Base-by-base conservation (phyloP, 345 rosid genomes). In the Salix caprea region DNA sequence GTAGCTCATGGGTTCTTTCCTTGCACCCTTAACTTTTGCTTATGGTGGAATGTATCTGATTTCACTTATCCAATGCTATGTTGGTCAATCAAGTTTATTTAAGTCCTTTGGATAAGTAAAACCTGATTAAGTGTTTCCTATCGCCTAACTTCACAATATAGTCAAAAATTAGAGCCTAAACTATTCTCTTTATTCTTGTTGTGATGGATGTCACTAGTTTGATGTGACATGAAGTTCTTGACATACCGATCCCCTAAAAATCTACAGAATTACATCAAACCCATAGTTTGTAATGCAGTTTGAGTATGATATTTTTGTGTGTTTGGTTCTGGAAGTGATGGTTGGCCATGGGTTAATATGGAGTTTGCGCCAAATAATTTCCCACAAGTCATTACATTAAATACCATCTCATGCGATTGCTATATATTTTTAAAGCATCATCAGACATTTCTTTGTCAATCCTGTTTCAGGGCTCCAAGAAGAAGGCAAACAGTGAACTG, bases 391-490 rank as follows among this genome's bases (percentile, higher is more conserved):
- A 34, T 15, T 62, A 18, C 40, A 50, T 30, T 12, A 12, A 13
- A 34, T 0, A 0, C 16, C 23, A 54, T 58, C 61, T 72, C 61
- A 5, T 32, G 48, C 52, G 23, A 32, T 46, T 4, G 0, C 1
- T 19, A 16, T 44, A 12, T 7, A 5, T 48, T 65, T 37, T 46
- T 61, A 0, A 16, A 30, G 26, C 70, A 21, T 46, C 44, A 40
- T 2, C 3, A 14, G 6, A 69, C 15, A 32, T 34, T 9, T 19
- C 13, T 8, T 42, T 42, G 46, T 11, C n/a, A 40, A 30, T 67
- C 39, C n/a, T 21, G 39, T 67, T 72, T 56, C 74, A 81, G 84
- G 80, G 65, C 24, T 76, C 80, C 21, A 80, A 76, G 78, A 79
- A 79, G 73, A 76, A 80, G 37, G 65, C 72, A 52, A 72, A 56